Percentiles rank a stretch among this genome's conserved stretches.
Evolutionary conservation across 345 rosid species (phyloP).

Genomic region (Streptanthus diversifolius): DNA sequence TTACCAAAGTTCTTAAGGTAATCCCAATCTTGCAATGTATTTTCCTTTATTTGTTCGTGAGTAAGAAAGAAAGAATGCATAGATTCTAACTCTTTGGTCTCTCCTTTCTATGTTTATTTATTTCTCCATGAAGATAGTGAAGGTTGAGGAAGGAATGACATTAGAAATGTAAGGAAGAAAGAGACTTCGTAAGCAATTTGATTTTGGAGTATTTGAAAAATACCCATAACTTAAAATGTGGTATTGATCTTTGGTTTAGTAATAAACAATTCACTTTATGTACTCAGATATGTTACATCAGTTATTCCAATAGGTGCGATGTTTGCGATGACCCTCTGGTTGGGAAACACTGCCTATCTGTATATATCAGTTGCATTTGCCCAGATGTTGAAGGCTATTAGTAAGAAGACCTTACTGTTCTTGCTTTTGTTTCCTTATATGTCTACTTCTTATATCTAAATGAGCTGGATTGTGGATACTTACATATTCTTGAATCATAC

Average conservation of each 20-base stretch:
- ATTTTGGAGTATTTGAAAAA: slow-evolving; percentile 25
- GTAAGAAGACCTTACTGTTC: slow-evolving; percentile 49
- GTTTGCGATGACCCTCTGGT: slow-evolving; percentile 99
- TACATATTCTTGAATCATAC: slow-evolving; percentile 26
- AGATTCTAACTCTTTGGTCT: slow-evolving; percentile 5
- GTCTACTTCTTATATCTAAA: not conserved
- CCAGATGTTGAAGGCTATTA: slow-evolving; percentile 95
- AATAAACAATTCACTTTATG: slow-evolving; percentile 24
- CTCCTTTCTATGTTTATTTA: not conserved
- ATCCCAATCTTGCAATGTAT: not conserved
- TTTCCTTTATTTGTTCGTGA: not conserved
- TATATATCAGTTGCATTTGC: slow-evolving; percentile 96
- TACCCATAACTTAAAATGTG: not conserved
- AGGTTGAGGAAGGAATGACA: slow-evolving; percentile 96
- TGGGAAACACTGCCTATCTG: slow-evolving; percentile 95
- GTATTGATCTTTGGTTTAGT: not conserved
- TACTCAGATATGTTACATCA: slow-evolving; percentile 68
- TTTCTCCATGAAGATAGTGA: slow-evolving; percentile 50
- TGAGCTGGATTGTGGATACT: not conserved
- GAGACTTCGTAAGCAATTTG: slow-evolving; percentile 24
- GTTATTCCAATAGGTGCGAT: slow-evolving; percentile 93
- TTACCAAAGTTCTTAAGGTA: slow-evolving; percentile 87
- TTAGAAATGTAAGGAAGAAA: slow-evolving; percentile 69
- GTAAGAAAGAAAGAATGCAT: not conserved
- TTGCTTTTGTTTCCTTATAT: not conserved